Evolutionary conservation across 352 stramenopile genomes (phyloP), one percentile per base, ranked within the genome.

Genomic region (Globisporangium recalcitrans): DNA sequence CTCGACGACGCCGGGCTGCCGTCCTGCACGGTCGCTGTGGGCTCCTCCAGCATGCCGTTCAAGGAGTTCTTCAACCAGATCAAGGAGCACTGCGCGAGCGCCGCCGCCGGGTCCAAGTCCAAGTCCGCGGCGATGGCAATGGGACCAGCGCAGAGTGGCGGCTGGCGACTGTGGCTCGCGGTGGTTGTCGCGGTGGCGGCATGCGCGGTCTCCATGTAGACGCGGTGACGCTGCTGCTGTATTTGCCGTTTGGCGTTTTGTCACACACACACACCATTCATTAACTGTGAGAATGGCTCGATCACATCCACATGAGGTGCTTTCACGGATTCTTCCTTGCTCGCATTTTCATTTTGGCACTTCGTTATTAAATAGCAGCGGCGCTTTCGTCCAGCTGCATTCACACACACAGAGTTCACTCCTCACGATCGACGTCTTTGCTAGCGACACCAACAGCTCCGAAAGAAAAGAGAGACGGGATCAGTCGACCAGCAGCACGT

Each of bases 401-500:
- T 44, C n/a, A 7, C 36, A 21, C 31, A 34, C 11, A 34, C 11
- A 34, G 31, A 34, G 31, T 11, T 38, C 32, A 38, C 9, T 14
- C 31, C 13, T 11, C 10, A 4, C 5, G 9, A 34, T 34, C 11
- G 31, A 34, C 11, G 31, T 1, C 31, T 34, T 34, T n/a, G n/a
- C n/a, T n/a, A n/a, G n/a, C 36, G n/a, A 6, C 36, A 44, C 19
- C 14, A n/a, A 34, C 31, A n/a, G 36, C 14, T 44, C 36, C 19
- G 19, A 42, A 8, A 44, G 4, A 44, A 14, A 8, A 34, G 31
- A 34, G 36, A 44, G 8, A 14, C 32, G 14, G 16, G 14, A 44
- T 21, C 14, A 14, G 59, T 59, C 71, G 31, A 89, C 70, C 19
- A 91, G 63, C 19, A 86, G 48, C 24, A 53, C 73, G 32, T 91